Evolutionary conservation across 345 rosid genomes (phyloP).

Genomic region (Toxicodendron radicans): DNA sequence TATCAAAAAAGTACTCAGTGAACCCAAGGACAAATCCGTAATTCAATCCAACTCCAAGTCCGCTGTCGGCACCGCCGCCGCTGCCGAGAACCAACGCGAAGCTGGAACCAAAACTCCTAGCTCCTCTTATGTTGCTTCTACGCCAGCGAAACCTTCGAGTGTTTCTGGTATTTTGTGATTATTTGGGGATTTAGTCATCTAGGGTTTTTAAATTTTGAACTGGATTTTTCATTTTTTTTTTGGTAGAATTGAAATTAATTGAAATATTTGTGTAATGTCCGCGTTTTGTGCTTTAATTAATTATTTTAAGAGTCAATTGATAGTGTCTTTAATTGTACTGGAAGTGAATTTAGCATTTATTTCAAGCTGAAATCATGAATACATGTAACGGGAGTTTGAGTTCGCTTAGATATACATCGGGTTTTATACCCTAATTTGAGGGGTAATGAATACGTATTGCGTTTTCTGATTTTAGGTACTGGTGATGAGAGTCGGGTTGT

Average conservation of each 20-base stretch:
- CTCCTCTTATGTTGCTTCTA: constrained; percentile 6
- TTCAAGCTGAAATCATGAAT: neutral
- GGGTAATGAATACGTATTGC: neutral
- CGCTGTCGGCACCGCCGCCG: neutral
- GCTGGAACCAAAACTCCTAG: neutral
- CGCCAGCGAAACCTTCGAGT: constrained; percentile 6
- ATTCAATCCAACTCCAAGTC: neutral
- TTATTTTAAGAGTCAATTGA: neutral
- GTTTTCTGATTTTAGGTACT: constrained; percentile 24
- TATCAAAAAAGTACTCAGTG: neutral
- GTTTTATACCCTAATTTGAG: neutral
- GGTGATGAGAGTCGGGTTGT: constrained; percentile 15
- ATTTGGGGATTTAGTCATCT: neutral
- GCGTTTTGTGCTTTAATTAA: neutral
- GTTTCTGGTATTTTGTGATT: constrained; percentile 15
- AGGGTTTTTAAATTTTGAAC: constrained; percentile 13
- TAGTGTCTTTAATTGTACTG: neutral
- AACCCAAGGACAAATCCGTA: neutral
- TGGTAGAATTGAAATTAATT: neutral
- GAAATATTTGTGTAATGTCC: neutral
- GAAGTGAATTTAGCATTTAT: neutral
- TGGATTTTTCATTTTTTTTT: neutral
- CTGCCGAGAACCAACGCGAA: neutral
- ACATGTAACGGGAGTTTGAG: neutral
- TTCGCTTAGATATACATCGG: neutral